phyloP scores from a whole-genome alignment of 2,329 filamentous ascomycete genomes.

The Cyclaneusma minus region DNA sequence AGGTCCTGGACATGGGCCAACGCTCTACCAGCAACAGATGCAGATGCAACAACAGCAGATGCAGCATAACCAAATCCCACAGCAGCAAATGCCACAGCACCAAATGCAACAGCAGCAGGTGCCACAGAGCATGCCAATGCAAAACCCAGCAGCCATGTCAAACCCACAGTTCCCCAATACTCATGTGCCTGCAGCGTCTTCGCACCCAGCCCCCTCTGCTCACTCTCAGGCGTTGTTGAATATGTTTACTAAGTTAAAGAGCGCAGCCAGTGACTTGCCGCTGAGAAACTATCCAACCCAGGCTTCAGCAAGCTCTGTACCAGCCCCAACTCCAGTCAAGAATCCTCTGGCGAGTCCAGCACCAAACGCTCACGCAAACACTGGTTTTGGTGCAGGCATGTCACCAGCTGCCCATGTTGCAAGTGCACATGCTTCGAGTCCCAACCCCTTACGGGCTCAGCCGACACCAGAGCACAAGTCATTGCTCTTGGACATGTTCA shows the following conservation, averaged over 20 bases:
- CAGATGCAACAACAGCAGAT: slow-evolving; percentile 6
- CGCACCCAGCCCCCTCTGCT: slow-evolving; percentile 9
- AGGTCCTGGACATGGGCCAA: slow-evolving; percentile 16
- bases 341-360: slow-evolving; percentile 3
- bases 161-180: slow-evolving; percentile 14
- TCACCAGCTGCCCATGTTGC: slow-evolving; percentile 1
- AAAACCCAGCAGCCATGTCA: slow-evolving; percentile 2
- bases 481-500: too few relatives aligned
- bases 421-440: background rate
- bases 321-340: slow-evolving; percentile 8
- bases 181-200: slow-evolving; percentile 14
- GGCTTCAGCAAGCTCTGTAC: slow-evolving; percentile 4
- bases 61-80: slow-evolving; percentile 12
- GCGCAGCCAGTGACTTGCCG: background rate
- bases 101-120: slow-evolving; percentile 3
- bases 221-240: slow-evolving; percentile 29
- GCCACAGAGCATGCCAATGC: slow-evolving; percentile 1
- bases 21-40: slow-evolving; percentile 5
- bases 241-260: slow-evolving; percentile 24
- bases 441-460: background rate
- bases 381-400: slow-evolving; percentile 2
- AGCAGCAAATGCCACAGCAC: slow-evolving; percentile 13
- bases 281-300: slow-evolving; percentile 4
- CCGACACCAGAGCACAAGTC: too few relatives aligned
- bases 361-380: slow-evolving; percentile 4